Base-by-base conservation (phyloP, 2,329 filamentous ascomycete genomes). In the Aureobasidium sp. region DNA sequence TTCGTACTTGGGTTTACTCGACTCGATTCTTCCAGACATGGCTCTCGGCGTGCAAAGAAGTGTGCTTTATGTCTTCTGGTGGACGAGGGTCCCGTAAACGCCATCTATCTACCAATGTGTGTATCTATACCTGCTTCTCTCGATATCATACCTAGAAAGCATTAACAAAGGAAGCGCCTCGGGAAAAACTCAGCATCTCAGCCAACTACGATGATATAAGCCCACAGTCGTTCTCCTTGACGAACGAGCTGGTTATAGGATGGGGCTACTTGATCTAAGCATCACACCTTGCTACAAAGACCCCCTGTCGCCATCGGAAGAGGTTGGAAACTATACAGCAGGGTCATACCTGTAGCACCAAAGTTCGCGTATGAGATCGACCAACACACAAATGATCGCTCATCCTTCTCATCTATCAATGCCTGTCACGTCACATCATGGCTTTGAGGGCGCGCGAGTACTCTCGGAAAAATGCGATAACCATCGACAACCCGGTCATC, bases 131-230 rank as follows among this genome's bases (percentile, higher is more conserved):
- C 22, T 20, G 41, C 41, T 14, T 25, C 20, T 5, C 5, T 6
- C 4, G 1, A 14, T 15, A 11, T 2, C 20, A 2, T 3, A 25
- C 3, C 1, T 0, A 25, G 3, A 25, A 25, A 25, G 22, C 9
- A 44, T 2, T 6, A 7, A 5, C 20, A 15, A 0, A 5, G 11
- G 5, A 14, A 9, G 2, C 2, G 7, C 20, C 14, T 2, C 20
- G 25, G 6, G 12, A 3, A 5, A 6, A 14, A 5, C 5, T 2
- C 6, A 12, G 14, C 14, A 25, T 14, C 6, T 1, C 6, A 20
- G 20, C 2, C 9, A 25, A 44, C 3, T 1, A 25, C 14, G 20
- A 25, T 14, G 14, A 44, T 44, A 5, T 14, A 4, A 14, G 5
- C 20, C 22, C 2, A 14, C 11, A 44, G n/a, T 20, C 14, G 14